phyloP scores from a whole-genome alignment of 345 rosid genomes.

The Dipteronia dyeriana region DNA sequence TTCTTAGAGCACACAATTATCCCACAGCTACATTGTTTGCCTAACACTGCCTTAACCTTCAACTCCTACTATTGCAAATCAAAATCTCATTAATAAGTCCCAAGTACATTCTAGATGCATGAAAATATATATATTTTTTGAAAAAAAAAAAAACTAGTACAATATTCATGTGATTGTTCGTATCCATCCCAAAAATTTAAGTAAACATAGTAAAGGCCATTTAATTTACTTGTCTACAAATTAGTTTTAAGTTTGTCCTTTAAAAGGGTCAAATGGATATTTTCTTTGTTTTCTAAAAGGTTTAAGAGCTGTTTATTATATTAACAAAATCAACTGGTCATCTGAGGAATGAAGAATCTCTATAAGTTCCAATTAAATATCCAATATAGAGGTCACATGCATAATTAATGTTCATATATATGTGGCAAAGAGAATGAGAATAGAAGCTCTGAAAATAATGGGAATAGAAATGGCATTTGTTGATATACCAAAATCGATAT shows the following conservation, averaged over 20 bases:
- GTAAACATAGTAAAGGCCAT: too few species aligned
- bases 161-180: too few species aligned
- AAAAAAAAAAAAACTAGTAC: too few species aligned
- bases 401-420: constrained; percentile 14
- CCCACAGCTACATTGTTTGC: constrained; percentile 26
- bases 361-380: constrained; percentile 3
- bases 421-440: constrained; percentile 20
- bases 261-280: background rate
- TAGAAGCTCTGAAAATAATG: constrained; percentile 30
- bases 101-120: constrained; percentile 3
- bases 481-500: constrained; percentile 11
- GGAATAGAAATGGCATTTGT: constrained; percentile 35
- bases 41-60: constrained; percentile 16
- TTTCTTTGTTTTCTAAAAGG: background rate
- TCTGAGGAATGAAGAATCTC: background rate
- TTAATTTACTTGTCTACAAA: too few species aligned
- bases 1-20: background rate
- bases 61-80: background rate
- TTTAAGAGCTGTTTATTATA: background rate
- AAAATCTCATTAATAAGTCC: constrained; percentile 1
- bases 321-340: background rate
- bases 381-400: constrained; percentile 13
- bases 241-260: too few species aligned
- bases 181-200: background rate
- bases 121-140: background rate